phyloP scores from a whole-genome alignment of 148 eudicot species.

The Simmondsia chinensis region DNA sequence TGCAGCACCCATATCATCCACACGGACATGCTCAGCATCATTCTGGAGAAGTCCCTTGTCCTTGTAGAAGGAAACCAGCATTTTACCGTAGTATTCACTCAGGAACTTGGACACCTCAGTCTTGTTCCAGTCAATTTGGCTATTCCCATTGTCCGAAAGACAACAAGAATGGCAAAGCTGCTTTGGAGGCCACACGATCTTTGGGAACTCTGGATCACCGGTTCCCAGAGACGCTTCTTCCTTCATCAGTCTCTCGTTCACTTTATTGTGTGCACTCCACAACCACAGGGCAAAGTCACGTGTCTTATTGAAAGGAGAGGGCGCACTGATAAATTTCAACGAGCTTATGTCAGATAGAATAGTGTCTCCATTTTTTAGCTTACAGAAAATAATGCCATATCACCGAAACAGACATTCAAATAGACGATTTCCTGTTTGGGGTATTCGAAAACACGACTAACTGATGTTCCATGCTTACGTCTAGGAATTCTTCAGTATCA shows the following conservation, averaged over 20 bases:
- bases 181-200: conserved; percentile 79
- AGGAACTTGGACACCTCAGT: conserved; percentile 76
- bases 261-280: conserved; percentile 85
- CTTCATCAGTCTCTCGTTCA: conserved; percentile 69
- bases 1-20: conserved; percentile 41
- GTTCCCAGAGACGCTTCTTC: conserved; percentile 55
- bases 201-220: conserved; percentile 78
- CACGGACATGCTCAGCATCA: conserved; percentile 5
- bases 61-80: conserved; percentile 37
- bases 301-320: conserved; percentile 64
- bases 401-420: too few relatives aligned
- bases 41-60: conserved; percentile 26
- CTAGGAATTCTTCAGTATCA: too few relatives aligned
- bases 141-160: conserved; percentile 12
- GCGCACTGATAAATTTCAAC: conserved; percentile 37
- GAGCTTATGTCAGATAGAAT: conserved; percentile 7
- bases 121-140: conserved; percentile 44
- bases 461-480: too few relatives aligned
- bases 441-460: too few relatives aligned
- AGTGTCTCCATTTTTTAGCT: too few relatives aligned
- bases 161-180: conserved; percentile 85
- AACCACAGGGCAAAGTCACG: conserved; percentile 83
- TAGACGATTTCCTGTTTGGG: too few relatives aligned
- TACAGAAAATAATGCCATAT: too few relatives aligned
- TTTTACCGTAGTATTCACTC: conserved; percentile 61